These are phyloP conservation scores for Tetrahymena elliotti DNA, from an alignment of 73 alveolate species.

Conservation along the genomic window DNA sequence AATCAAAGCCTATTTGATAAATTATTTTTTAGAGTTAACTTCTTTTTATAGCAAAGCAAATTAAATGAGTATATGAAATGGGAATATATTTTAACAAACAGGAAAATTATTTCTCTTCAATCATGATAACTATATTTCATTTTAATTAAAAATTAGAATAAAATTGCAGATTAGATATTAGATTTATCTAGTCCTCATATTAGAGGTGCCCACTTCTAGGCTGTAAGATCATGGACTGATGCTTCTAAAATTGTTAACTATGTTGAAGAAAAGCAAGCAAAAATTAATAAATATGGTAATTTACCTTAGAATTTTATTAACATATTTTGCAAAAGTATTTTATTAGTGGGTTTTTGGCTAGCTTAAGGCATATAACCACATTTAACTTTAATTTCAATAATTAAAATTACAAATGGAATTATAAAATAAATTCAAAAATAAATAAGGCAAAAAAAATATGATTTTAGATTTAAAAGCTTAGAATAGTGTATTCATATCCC, in stretches of 20 bases:
- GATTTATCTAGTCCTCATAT: neutral
- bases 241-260: neutral
- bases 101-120: neutral
- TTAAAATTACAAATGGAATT: too few species aligned
- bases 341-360: neutral
- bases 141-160: neutral
- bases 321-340: neutral
- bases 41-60: neutral
- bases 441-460: too few species aligned
- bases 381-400: neutral
- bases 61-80: too few species aligned
- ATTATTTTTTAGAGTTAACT: neutral
- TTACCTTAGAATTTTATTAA: neutral
- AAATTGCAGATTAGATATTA: neutral
- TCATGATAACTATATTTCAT: neutral
- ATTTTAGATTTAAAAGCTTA: too few species aligned
- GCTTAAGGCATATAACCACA: neutral
- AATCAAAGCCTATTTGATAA: neutral
- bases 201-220: neutral
- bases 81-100: neutral
- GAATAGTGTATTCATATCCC: too few species aligned
- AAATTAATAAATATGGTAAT: neutral
- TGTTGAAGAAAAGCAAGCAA: neutral
- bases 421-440: too few species aligned
- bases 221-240: neutral